Evolutionary conservation across 257 asterid genomes (phyloP), one percentile per base, ranked within the genome.

Genomic region (Nicotiana sylvestris): DNA sequence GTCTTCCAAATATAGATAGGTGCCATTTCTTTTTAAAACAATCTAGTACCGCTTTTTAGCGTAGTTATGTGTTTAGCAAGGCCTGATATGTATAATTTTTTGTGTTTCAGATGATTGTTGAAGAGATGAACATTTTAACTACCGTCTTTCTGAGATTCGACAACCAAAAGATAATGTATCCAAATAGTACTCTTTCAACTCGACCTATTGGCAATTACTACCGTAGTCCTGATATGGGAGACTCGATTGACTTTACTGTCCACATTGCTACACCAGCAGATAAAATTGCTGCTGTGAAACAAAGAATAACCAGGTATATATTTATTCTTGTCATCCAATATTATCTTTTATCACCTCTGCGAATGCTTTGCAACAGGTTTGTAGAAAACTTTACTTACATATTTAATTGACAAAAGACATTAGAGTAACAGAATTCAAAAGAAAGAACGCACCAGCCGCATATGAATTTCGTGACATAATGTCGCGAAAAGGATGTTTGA

Each of bases 161-260:
- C 90, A 88, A 94, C 79, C 88, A 85, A 86, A 94, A 93, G 95
- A 87, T 92, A 46, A 64, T 87, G 17, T 91, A 84, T 66, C 98
- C 97, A 18, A 94, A 94, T 35, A 90, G 86, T 16, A 92, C 92
- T 53, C 98, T 94, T 39, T 89, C 93, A 69, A 91, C 95, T 4
- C 86, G 80, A 86, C 90, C 96, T 12, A 91, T 92, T 56, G 85
- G 90, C 49, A 94, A 94, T 87, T 94, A 29, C 84, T 94, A 94
- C 80, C 93, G 97, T 1, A 94, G 98, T 84, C 98, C 97, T 6
- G 98, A 94, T 72, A 94, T 92, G 97, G 92, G 96, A 3, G 98
- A 94, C 85, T 56, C 93, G 0, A 86, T 94, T 16, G 95, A 94
- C 55, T 94, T 90, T 76, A 37, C 80, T 1, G 91, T 94, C 82